phyloP scores from a whole-genome alignment of 805 yeast species.

The Saturnispora zaruensis region DNA sequence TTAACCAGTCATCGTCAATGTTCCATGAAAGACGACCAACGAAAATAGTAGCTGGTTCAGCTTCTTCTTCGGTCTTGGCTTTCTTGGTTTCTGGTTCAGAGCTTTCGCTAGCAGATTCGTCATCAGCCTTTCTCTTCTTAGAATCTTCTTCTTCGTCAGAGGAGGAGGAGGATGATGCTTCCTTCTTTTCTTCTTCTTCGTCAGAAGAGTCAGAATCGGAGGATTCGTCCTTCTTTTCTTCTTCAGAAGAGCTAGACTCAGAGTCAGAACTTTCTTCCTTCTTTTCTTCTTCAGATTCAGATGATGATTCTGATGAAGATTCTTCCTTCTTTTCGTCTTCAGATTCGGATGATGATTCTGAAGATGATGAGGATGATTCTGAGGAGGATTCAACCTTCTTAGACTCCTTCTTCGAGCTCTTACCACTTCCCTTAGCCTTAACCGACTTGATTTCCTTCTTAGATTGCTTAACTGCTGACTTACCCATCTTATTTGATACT shows the following conservation, averaged over 20 bases:
- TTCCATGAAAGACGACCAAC: slow-evolving; percentile 98
- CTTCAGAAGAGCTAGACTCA: slow-evolving; percentile 19
- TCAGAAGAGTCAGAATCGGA: slow-evolving; percentile 24
- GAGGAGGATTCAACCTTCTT: slow-evolving; percentile 22
- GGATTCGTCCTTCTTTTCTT: slow-evolving; percentile 11
- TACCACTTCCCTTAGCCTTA: slow-evolving; percentile 15
- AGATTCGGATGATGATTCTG: slow-evolving; percentile 20
- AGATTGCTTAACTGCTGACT: slow-evolving; percentile 22
- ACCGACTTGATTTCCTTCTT: slow-evolving; percentile 19
- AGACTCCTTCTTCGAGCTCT: slow-evolving; percentile 16
- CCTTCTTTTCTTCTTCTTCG: slow-evolving; percentile 11
- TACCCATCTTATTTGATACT: slow-evolving; percentile 20
- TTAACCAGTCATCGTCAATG: slow-evolving; percentile 91
- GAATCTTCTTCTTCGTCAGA: slow-evolving; percentile 22
- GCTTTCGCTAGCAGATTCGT: slow-evolving; percentile 19
- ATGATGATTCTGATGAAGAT: slow-evolving; percentile 15
- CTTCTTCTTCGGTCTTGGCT: slow-evolving; percentile 30
- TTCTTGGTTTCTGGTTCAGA: slow-evolving; percentile 44
- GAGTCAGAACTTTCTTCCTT: slow-evolving; percentile 19
- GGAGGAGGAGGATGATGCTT: slow-evolving; percentile 11
- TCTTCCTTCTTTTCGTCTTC: slow-evolving; percentile 3
- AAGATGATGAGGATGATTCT: slow-evolving; percentile 10
- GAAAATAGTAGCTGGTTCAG: slow-evolving; percentile 80
- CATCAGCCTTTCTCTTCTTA: slow-evolving; percentile 36
- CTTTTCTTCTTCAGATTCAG: slow-evolving; percentile 13